These are phyloP conservation scores for Acrocalymma vagum DNA, from an alignment of 2,329 filamentous ascomycete genomes.

Conservation along the genomic window DNA sequence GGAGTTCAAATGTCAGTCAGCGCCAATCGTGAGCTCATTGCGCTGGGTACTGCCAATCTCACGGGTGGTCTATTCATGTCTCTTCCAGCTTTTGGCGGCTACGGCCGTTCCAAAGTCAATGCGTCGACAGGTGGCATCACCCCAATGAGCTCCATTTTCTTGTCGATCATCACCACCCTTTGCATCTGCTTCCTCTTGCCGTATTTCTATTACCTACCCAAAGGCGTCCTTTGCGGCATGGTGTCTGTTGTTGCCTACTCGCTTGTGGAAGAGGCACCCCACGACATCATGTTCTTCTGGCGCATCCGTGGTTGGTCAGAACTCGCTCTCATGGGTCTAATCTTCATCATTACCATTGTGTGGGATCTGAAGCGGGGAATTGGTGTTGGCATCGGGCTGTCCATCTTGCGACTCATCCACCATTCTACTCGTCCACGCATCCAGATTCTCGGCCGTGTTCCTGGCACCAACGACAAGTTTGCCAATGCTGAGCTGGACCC, in stretches of 20 bases:
- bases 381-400: constrained; percentile 90
- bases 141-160: constrained; percentile 89
- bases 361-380: constrained; percentile 95
- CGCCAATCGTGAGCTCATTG: constrained; percentile 91
- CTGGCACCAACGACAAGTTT: constrained; percentile 78
- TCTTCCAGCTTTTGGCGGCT: constrained; percentile 93
- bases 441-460: constrained; percentile 91
- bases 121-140: constrained; percentile 89
- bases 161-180: constrained; percentile 83
- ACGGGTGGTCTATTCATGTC: constrained; percentile 91
- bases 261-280: constrained; percentile 92
- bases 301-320: constrained; percentile 87
- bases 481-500: constrained; percentile 82
- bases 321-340: constrained; percentile 84
- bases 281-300: constrained; percentile 90
- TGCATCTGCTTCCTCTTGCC: constrained; percentile 85
- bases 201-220: constrained; percentile 96
- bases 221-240: constrained; percentile 92
- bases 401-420: constrained; percentile 85
- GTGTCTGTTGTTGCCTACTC: constrained; percentile 96
- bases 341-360: constrained; percentile 91
- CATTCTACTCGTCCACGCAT: constrained; percentile 93
- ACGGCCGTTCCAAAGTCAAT: constrained; percentile 95
- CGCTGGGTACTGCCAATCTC: constrained; percentile 90
- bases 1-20: constrained; percentile 84